phyloP scores from a whole-genome alignment of 805 yeast species.

The Wickerhamiella shivajii region DNA sequence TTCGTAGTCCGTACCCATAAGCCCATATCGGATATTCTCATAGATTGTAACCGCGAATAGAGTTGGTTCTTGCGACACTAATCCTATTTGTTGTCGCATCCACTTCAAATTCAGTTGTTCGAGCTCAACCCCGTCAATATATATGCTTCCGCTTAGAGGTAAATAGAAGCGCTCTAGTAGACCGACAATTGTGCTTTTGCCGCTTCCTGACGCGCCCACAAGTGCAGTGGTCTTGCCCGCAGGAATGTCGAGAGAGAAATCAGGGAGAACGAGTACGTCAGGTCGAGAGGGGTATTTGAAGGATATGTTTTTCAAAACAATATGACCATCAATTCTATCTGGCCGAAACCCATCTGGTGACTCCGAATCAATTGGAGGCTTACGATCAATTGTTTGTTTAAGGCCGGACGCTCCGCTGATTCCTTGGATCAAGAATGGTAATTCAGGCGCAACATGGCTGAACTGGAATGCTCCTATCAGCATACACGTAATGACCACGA shows the following conservation, averaged over 20 bases:
- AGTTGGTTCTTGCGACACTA: conserved; percentile 94
- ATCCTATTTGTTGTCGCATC: conserved; percentile 62
- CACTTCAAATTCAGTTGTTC: conserved; percentile 57
- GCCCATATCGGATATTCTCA: conserved; percentile 80
- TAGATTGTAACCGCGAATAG: conserved; percentile 74
- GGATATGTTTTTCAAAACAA: conserved; percentile 66
- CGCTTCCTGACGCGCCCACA: conserved; percentile 94
- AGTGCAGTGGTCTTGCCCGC: conserved; percentile 87
- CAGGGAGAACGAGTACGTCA: conserved; percentile 64
- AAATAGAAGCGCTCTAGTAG: conserved; percentile 82
- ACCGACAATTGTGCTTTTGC: conserved; percentile 80
- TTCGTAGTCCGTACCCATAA: conserved; percentile 58
- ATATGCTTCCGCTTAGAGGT: conserved; percentile 54
- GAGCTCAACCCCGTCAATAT: conserved; percentile 76
- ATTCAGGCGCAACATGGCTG: conserved; percentile 29
- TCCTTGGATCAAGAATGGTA: conserved; percentile 27
- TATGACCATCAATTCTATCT: conserved; percentile 39
- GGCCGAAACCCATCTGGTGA: conserved; percentile 18
- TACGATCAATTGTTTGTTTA: conserved; percentile 31
- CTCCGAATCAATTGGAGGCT: conserved; percentile 27
- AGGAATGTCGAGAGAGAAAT: conserved; percentile 65
- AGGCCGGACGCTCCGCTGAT: conserved; percentile 29
- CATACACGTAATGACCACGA: conserved; percentile 28
- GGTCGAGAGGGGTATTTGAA: conserved; percentile 74
- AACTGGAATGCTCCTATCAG: conserved; percentile 31